phyloP scores from a whole-genome alignment of 345 rosid species.

The Hypericum perforatum region DNA sequence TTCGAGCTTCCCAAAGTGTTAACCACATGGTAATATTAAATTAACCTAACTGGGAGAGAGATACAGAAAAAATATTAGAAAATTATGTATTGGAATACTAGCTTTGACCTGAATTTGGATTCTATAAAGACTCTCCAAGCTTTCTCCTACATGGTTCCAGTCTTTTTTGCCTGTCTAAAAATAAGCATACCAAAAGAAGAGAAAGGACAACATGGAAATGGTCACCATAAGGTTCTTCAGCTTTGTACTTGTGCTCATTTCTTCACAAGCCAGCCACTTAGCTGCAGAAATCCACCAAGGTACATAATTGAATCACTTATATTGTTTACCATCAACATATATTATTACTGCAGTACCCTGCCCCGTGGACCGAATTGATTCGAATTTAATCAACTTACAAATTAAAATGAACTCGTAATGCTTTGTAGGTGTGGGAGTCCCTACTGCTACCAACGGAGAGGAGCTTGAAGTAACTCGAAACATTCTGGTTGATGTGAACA shows the following conservation, averaged over 20 bases:
- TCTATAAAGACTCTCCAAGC: conserved; percentile 22
- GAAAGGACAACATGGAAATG: conserved; percentile 17
- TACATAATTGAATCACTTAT: not conserved
- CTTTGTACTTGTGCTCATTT: conserved; percentile 24
- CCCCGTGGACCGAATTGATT: no score
- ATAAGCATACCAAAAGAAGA: conserved; percentile 12
- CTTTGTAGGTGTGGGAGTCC: conserved; percentile 14
- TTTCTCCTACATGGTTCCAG: conserved; percentile 1
- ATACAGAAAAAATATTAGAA: not conserved
- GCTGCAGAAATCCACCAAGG: conserved; percentile 17
- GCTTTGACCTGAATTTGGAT: conserved; percentile 19
- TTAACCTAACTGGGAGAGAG: not conserved
- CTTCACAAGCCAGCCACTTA: conserved; percentile 13
- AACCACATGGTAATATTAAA: conserved; percentile 13
- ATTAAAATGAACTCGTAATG: not conserved
- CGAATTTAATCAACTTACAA: no score
- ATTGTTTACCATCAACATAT: no score
- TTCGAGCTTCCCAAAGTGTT: conserved; percentile 24
- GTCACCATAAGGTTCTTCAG: conserved; percentile 15
- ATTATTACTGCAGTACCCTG: no score
- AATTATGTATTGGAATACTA: conserved; percentile 17
- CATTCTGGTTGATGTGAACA: not conserved
- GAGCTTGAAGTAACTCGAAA: conserved; percentile 1
- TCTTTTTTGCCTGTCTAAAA: not conserved
- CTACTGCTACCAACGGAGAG: not conserved